phyloP scores from a whole-genome alignment of 345 rosid genomes.

The Hibiscus syriacus region DNA sequence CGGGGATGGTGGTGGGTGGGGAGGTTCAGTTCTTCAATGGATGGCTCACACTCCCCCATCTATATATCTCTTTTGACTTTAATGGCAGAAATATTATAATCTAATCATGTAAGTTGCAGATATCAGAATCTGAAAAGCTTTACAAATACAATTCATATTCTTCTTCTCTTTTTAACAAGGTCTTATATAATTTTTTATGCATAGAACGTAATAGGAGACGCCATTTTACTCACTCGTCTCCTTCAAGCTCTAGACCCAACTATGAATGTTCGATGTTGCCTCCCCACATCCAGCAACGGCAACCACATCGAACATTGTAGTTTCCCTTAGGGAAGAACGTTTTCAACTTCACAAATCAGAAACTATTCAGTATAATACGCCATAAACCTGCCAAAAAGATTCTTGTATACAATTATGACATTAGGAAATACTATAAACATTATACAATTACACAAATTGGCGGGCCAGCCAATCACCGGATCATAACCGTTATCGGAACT shows the following conservation, averaged over 20 bases:
- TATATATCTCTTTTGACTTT: not conserved
- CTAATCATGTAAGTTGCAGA: not conserved
- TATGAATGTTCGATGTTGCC: not conserved
- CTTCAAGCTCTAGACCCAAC: no score
- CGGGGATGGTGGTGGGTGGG: not conserved
- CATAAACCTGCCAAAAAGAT: not conserved
- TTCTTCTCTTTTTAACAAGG: not conserved
- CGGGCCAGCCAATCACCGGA: not conserved
- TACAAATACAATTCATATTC: not conserved
- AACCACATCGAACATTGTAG: not conserved
- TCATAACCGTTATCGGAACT: not conserved
- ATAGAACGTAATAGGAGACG: no score
- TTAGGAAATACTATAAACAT: not conserved
- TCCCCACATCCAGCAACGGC: not conserved
- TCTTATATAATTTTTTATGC: not conserved
- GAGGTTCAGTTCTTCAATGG: constrained; percentile 12
- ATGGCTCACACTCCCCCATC: constrained; percentile 6
- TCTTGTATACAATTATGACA: not conserved
- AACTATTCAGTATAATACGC: not conserved
- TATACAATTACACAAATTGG: not conserved
- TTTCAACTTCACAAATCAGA: not conserved
- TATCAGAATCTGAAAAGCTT: not conserved
- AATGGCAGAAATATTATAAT: not conserved
- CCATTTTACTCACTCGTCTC: no score
- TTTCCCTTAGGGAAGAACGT: not conserved